Base-by-base conservation (phyloP, 331 rosid genomes). In the Erythrophleum ivorense region DNA sequence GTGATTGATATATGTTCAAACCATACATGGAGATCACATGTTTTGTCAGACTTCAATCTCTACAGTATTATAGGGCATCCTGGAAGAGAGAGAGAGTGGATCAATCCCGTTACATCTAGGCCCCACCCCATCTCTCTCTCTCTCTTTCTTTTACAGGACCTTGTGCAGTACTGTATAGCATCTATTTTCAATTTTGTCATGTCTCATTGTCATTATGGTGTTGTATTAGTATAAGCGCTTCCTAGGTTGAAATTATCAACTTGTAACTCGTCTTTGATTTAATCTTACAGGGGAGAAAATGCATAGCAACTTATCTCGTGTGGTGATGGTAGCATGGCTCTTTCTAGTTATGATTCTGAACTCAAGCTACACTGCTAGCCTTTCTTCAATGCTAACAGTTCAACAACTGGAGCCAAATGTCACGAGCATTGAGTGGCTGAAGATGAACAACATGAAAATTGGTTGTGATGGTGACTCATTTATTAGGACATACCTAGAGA, bases 291-390 rank as follows among this genome's bases (percentile, higher is more conserved):
- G 73, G 38, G 95, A 88, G 59, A 71, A 71, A 73, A 54, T 89
- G 84, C 33, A 64, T 0, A 81, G 83, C 84, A 85, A 85, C 89
- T 83, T 82, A 2, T 83, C 90, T 18, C 71, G 86, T 38, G 76
- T 84, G 79, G 92, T 87, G 65, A 83, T 89, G 73, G 59, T 50
- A 14, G 81, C 81, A 64, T 92, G 97, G 95, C 89, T 92, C 3
- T 83, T 84, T 71, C 83, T 90, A 1, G 94, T 91, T 55, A 73
- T 91, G 78, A 80, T 92, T 64, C 66, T 91, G 7, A 89, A n/a
- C 16, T 89, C 97, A 40, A 85, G 95, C 84, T 92, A 92, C 88
- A 91, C 93, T 11, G 95, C 95, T 10, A 92, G 88, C 77, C 91
- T 92, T 43, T 92, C 97, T 18, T 92, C 97, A 49, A 88, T 88